Evolutionary conservation across 192 early-diverging fungal genomes (phyloP).

Genomic region (Diversispora eburnea): DNA sequence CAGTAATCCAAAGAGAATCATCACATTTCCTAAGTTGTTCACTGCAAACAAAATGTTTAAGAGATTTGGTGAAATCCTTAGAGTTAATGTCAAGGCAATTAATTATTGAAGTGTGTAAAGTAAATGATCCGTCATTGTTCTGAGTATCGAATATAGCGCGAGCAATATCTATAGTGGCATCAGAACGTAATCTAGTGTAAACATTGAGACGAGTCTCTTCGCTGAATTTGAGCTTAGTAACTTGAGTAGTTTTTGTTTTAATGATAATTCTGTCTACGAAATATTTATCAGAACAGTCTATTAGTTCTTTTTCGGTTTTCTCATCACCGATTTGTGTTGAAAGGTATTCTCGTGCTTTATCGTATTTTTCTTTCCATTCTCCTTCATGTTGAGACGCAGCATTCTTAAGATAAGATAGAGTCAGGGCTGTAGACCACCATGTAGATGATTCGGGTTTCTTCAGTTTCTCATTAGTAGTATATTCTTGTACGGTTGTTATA

Average conservation of each 20-base stretch:
- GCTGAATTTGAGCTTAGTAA: background rate
- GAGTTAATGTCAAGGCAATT: no score
- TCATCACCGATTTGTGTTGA: background rate
- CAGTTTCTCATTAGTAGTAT: slow-evolving; percentile 1
- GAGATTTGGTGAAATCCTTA: background rate
- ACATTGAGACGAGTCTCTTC: no score
- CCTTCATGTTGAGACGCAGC: background rate
- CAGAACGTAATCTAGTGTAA: no score
- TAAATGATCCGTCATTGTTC: no score
- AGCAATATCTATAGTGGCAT: no score
- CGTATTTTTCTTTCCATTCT: slow-evolving; percentile 18
- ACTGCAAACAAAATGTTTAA: background rate
- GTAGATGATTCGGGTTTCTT: background rate
- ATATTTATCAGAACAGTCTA: background rate
- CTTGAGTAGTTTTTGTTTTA: background rate
- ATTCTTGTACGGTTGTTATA: background rate
- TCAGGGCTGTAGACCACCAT: slow-evolving; percentile 3
- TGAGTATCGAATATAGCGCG: no score
- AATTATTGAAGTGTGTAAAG: no score
- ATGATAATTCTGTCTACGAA: background rate
- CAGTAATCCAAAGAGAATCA: no score
- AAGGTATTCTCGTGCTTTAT: background rate
- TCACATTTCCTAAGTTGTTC: background rate
- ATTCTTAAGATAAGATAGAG: slow-evolving; percentile 1
- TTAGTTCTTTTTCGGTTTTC: slow-evolving; percentile 3